Percentiles rank a stretch among this genome's conserved stretches.
Conservation (phyloP, 129 eudicot genomes). For the Centella asiatica region DNA sequence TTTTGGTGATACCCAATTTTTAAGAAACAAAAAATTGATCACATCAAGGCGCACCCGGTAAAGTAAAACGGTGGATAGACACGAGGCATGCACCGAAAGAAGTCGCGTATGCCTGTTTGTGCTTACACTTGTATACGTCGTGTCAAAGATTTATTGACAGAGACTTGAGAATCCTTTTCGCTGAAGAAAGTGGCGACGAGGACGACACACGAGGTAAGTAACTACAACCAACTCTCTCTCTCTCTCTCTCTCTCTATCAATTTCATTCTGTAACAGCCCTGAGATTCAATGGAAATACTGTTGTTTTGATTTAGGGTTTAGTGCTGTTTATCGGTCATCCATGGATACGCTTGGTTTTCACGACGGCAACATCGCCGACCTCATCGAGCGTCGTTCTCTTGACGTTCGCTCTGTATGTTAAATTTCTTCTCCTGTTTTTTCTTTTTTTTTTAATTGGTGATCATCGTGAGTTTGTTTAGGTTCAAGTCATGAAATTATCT, state of each 20-base stretch:
- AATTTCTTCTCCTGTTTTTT: not conserved
- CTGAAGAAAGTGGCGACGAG: too few relatives aligned
- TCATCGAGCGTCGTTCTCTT: slow-evolving; percentile 53
- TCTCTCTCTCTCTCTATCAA: not conserved
- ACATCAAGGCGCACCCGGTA: too few relatives aligned
- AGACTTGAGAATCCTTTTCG: too few relatives aligned
- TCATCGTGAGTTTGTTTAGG: not conserved
- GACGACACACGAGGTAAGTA: too few relatives aligned
- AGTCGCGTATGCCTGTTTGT: too few relatives aligned
- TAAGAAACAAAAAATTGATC: too few relatives aligned
- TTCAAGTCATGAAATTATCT: not conserved
- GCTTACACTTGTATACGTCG: too few relatives aligned
- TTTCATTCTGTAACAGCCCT: not conserved
- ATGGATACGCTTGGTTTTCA: slow-evolving; percentile 51
- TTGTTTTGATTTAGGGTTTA: slow-evolving; percentile 15
- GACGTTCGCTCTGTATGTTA: slow-evolving; percentile 48
- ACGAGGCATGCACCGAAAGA: too few relatives aligned
- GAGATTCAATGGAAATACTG: not conserved
- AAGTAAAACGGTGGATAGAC: too few relatives aligned
- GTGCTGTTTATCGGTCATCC: not conserved
- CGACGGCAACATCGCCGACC: slow-evolving; percentile 70
- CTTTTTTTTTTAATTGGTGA: not conserved
- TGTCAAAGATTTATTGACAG: too few relatives aligned
- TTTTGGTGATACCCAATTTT: too few relatives aligned
- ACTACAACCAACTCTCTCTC: not conserved